A percentile compares a stretch with the other conserved stretches of the same genome.
Evolutionary conservation across 2,329 filamentous ascomycete species (phyloP).

Genomic region (Acephala macrosclerotiorum): DNA sequence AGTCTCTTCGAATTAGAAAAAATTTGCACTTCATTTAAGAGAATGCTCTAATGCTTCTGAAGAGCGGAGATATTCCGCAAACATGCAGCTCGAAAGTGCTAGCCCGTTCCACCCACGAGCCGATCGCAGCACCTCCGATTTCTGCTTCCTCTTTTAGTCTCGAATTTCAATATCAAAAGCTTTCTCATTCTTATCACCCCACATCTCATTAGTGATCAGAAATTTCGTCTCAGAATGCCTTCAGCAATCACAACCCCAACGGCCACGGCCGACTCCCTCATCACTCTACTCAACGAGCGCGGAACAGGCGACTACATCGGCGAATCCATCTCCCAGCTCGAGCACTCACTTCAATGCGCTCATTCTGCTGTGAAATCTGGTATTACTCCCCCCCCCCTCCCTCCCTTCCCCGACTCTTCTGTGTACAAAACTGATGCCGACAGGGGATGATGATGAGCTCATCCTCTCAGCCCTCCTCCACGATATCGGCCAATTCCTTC

Average conservation of each 20-base stretch:
- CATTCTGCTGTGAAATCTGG: conserved; percentile 39
- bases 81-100: not conserved
- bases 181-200: not conserved
- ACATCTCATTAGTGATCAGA: too few species aligned
- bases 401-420: too few species aligned
- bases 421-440: too few species aligned
- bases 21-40: too few species aligned
- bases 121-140: not conserved
- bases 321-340: conserved; percentile 42
- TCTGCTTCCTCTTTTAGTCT: not conserved
- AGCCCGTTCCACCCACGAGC: not conserved
- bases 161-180: not conserved
- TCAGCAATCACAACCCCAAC: not conserved
- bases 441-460: conserved; percentile 39
- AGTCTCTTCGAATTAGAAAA: too few species aligned
- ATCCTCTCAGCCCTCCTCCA: conserved; percentile 50
- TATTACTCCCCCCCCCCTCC: too few species aligned
- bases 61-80: not conserved
- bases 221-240: not conserved
- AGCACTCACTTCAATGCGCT: conserved; percentile 44
- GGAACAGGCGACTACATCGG: conserved; percentile 43
- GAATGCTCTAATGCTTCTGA: not conserved
- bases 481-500: conserved; percentile 52
- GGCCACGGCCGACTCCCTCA: not conserved
- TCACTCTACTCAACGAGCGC: conserved; percentile 39